Evolutionary conservation across 768 basidiomycete genomes (phyloP), one percentile per base, ranked within the genome.

Genomic region (Daedaleopsis sinensis): DNA sequence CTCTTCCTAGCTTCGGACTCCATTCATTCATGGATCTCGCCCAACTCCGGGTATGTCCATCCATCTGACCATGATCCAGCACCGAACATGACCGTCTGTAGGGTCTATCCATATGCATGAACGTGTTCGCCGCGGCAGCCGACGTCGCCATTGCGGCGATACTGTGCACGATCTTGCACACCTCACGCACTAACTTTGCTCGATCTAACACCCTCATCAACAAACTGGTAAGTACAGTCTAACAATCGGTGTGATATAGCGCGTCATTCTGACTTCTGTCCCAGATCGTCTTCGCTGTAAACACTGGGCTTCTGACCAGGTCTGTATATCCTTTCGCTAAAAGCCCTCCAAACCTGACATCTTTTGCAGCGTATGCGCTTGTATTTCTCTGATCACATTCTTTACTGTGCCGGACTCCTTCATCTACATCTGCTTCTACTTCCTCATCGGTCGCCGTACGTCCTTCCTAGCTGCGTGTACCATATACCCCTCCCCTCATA

Each of bases 401-500:
- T 66, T 83, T 10, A 70, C 77, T 3, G 80, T 79, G 72, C 79
- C 79, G 13, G 68, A 79, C 39, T 82, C 82, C 3, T 74, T 85
- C 59, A 80, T 84, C 51, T 85, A 85, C 68, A 83, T 84, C 37
- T 79, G 80, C 47, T 85, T 85, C 71, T 85, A 82, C 71, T 84
- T 85, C 73, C 78, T 78, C 57, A 73, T 84, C 35, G 82, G 83
- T 63, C 78, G 82, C 64, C 68, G 83, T 82, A 66, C 61, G 78
- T 65, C 12, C 19, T 46, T 10, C 18, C n/a, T 9, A 10, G n/a
- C 44, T 15, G 18, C 44, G 2, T 46, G 44, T 3, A 15, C 9
- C 9, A 4, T 21, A 18, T 18, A n/a, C 5, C 16, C 1, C 18
- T 18, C 5, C 16, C 1, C 18, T 18, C 9, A n/a, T 4, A n/a